These are phyloP conservation scores for Pluteus cervinus DNA, from an alignment of 768 basidiomycete genomes.

Conservation along the genomic window DNA sequence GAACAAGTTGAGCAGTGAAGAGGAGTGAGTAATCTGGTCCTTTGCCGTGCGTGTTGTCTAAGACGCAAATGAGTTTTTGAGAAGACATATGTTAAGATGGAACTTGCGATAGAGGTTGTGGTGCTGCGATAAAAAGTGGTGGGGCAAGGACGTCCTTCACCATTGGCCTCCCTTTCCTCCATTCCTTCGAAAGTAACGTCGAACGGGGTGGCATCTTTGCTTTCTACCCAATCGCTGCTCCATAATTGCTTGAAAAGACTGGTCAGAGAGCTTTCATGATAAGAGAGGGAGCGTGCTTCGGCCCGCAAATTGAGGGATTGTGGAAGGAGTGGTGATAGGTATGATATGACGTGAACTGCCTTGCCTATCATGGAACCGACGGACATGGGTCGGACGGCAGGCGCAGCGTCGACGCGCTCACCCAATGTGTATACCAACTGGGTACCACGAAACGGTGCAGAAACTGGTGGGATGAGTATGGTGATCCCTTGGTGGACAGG, in stretches of 20 bases:
- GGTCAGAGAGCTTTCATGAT: conserved; percentile 25
- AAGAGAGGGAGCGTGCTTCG: conserved; percentile 36
- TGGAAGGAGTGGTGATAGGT: conserved; percentile 36
- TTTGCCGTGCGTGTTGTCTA: no score
- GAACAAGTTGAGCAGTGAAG: no score
- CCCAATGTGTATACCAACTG: conserved; percentile 41
- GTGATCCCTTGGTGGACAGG: no score
- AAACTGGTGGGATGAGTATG: conserved; percentile 27
- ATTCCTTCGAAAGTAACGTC: conserved; percentile 42
- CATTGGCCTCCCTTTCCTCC: conserved; percentile 31
- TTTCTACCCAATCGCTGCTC: conserved; percentile 44
- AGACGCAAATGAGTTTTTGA: no score
- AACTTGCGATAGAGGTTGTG: conserved; percentile 30
- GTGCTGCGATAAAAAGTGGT: conserved; percentile 39
- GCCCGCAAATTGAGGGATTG: conserved; percentile 32
- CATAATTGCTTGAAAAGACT: conserved; percentile 31
- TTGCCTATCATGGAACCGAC: conserved; percentile 31
- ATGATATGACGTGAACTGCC: conserved; percentile 35
- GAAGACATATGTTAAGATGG: no score
- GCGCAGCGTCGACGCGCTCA: conserved; percentile 32
- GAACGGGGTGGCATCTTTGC: conserved; percentile 38
- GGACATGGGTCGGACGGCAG: conserved; percentile 34
- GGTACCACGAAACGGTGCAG: conserved; percentile 42
- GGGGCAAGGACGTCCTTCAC: conserved; percentile 29
- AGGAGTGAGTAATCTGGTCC: no score